A percentile compares a stretch with the other conserved stretches of the same genome.
These are phyloP conservation scores for Metschnikowia similis DNA, from an alignment of 805 yeast genomes.

Conservation along the genomic window DNA sequence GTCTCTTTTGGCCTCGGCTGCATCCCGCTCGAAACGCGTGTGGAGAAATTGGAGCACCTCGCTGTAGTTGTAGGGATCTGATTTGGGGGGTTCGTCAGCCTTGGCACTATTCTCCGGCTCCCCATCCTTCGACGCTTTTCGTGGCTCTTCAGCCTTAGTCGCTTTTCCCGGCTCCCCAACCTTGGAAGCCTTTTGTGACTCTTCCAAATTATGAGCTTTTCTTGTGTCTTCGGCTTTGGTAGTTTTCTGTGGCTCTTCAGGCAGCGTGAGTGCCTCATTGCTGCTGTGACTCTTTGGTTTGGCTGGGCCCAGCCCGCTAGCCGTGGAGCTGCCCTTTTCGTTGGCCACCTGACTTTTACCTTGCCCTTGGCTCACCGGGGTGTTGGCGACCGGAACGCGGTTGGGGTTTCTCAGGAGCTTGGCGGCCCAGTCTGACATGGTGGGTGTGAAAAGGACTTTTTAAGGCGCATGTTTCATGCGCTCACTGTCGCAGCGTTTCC, in stretches of 20 bases:
- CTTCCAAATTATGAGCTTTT: no score
- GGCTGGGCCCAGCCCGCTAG: not conserved
- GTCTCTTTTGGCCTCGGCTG: slow-evolving; percentile 20
- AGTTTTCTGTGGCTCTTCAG: not conserved
- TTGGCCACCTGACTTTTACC: not conserved
- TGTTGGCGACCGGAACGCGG: not conserved
- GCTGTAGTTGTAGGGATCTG: slow-evolving; percentile 13
- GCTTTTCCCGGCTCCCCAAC: no score
- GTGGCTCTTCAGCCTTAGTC: no score
- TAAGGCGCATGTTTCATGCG: not conserved
- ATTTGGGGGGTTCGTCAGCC: not conserved
- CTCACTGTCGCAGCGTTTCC: not conserved
- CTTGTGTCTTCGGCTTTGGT: no score
- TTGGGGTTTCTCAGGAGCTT: slow-evolving; percentile 12
- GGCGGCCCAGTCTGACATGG: slow-evolving; percentile 16
- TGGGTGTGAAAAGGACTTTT: not conserved
- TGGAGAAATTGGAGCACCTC: slow-evolving; percentile 21
- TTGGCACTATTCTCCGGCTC: not conserved
- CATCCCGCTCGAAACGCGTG: slow-evolving; percentile 14
- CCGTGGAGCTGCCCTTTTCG: not conserved
- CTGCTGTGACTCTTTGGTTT: not conserved
- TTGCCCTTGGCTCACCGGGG: not conserved
- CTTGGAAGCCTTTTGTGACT: no score
- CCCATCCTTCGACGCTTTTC: no score
- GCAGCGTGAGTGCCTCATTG: not conserved